Percentiles rank a stretch among this genome's conserved stretches.
Evolutionary conservation across 352 stramenopile species (phyloP).

Genomic region (Phytophthora hibernalis): DNA sequence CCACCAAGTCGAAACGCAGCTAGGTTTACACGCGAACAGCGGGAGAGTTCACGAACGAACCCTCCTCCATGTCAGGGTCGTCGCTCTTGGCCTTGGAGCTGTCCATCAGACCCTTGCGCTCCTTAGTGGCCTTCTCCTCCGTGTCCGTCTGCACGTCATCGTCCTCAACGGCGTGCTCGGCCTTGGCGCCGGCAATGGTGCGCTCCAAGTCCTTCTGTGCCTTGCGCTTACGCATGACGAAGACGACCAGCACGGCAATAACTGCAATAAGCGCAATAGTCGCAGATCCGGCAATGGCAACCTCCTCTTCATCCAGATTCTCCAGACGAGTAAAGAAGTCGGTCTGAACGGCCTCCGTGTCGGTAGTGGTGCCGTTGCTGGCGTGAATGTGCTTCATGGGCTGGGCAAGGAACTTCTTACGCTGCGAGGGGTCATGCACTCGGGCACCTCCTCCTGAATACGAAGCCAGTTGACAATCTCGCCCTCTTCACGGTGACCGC

Average conservation of each 20-base stretch:
- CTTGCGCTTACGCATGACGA: conserved; percentile 81
- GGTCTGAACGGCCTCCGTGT: conserved; percentile 56
- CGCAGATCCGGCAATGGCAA: conserved; percentile 68
- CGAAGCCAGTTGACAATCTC: conserved; percentile 90
- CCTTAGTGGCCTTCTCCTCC: conserved; percentile 66
- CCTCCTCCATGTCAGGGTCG: conserved; percentile 71
- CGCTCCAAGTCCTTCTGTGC: conserved; percentile 81
- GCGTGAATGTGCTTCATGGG: conserved; percentile 90
- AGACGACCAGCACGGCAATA: conserved; percentile 73
- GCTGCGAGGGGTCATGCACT: conserved; percentile 84
- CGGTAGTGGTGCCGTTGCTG: conserved; percentile 57
- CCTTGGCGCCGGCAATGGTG: conserved; percentile 84
- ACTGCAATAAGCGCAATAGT: conserved; percentile 70
- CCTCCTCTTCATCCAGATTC: conserved; percentile 67
- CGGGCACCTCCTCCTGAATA: conserved; percentile 80
- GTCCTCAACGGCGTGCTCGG: conserved; percentile 75
- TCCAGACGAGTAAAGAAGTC: conserved; percentile 76
- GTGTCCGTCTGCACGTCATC: conserved; percentile 57
- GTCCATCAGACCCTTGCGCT: conserved; percentile 77
- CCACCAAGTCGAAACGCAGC: conserved; percentile 38
- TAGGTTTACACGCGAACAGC: conserved; percentile 71
- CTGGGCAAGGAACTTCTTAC: conserved; percentile 83
- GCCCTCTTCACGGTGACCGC: conserved; percentile 81
- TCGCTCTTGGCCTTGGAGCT: conserved; percentile 71
- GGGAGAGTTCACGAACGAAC: conserved; percentile 87